Evolutionary conservation across 495 filamentous ascomycete species (phyloP).

Genomic region (Xeromyces bisporus): DNA sequence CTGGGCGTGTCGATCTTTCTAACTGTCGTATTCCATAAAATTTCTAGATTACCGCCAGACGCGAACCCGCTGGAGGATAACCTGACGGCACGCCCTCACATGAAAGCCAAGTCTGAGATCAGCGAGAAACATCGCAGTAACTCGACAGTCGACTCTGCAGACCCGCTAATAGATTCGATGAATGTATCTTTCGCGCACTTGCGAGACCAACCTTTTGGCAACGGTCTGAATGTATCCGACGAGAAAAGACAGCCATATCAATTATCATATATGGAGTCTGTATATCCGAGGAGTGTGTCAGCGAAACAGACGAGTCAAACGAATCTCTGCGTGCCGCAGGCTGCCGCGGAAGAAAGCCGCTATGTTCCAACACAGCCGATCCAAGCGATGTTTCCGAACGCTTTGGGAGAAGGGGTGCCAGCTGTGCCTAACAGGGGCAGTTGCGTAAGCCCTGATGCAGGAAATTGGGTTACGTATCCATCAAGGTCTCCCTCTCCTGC

Average conservation of each 20-base stretch:
- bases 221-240: conserved; percentile 15
- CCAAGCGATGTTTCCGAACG: conserved; percentile 9
- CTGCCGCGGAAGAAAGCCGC: conserved; percentile 12
- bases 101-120: conserved; percentile 58
- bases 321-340: conserved; percentile 13
- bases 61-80: conserved; percentile 85
- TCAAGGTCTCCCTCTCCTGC: conserved; percentile 34
- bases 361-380: conserved; percentile 9
- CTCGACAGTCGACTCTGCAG: conserved; percentile 36
- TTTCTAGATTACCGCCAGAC: conserved; percentile 64
- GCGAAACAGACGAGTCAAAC: conserved; percentile 10
- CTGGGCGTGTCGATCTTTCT: conserved; percentile 54
- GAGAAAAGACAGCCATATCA: conserved; percentile 11
- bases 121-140: conserved; percentile 36
- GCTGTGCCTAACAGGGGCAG: conserved; percentile 14
- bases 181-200: conserved; percentile 65
- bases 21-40: conserved; percentile 59
- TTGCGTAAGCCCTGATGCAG: conserved; percentile 28
- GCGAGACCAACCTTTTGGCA: conserved; percentile 38
- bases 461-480: conserved; percentile 45
- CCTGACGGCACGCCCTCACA: conserved; percentile 60
- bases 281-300: too few relatives aligned
- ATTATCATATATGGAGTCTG: conserved; percentile 18
- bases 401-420: conserved; percentile 14
- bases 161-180: conserved; percentile 35